Evolutionary conservation across 495 filamentous ascomycete species (phyloP), one percentile per base, ranked within the genome.

Genomic region (Daldinia caldariorum): DNA sequence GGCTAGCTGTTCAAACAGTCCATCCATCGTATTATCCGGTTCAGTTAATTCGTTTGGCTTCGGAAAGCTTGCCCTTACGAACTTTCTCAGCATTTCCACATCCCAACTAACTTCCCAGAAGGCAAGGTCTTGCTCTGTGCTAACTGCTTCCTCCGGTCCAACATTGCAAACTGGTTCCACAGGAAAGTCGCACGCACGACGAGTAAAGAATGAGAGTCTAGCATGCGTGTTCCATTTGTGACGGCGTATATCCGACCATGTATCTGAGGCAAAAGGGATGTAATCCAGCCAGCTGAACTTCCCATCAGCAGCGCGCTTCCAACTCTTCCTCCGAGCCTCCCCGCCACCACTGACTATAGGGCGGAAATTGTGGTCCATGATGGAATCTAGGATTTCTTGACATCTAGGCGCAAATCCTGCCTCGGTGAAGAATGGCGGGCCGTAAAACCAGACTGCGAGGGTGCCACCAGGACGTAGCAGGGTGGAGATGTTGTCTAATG

Each of bases 391-490:
- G 8, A 66, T 6, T 12, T 38, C 38, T 26, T 66, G 41, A 53
- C 29, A 32, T 58, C 20, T 4, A 38, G 63, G 41, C 56, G 73
- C 47, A 31, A 66, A 20, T 43, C 53, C 38, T 2, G n/a, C 13
- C 0, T 69, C 72, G 3, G 69, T 55, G 55, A 79, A 79, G 20
- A 67, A 66, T 7, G 77, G 72, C 0, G 66, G 73, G 0, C 77
- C 77, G 41, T 78, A 78, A 41, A 78, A 77, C 76, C 76, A 77
- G 22, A 77, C 59, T 0, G 77, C 77, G 8, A 79, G 32, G 5
- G 74, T 78, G 1, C 76, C 77, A 22, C 67, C 69, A 6, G 74
- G 70, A 7, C 66, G 54, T 16, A 79, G 69, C 10, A 78, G 14
- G 9, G 45, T 50, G 0, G 58, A 58, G 54, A 77, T 74, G 22